phyloP scores from a whole-genome alignment of 106 monocot species.

The Acanthochlamys bracteata region DNA sequence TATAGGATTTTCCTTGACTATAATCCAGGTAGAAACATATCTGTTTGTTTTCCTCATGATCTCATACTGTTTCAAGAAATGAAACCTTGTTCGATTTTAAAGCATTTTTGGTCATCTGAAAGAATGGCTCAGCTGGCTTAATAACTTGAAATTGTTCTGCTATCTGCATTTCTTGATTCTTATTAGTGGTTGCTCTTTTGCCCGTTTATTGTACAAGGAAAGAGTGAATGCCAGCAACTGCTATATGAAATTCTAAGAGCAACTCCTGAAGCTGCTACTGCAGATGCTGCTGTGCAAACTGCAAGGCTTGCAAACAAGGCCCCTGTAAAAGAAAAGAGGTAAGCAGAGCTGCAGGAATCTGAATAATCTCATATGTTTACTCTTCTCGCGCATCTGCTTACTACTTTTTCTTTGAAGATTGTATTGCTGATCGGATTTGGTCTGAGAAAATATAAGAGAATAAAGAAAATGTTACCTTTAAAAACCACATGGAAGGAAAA shows the following conservation, averaged over 20 bases:
- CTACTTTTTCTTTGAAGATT: too few species aligned
- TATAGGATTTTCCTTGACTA: slow-evolving; percentile 77
- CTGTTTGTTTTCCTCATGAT: neutral
- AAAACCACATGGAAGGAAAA: too few species aligned
- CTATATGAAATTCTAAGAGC: slow-evolving; percentile 96
- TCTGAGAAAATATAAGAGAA: too few species aligned
- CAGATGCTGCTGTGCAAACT: slow-evolving; percentile 98
- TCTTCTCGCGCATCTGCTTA: too few species aligned
- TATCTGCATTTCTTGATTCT: neutral
- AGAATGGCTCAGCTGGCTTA: neutral
- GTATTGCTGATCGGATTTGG: too few species aligned
- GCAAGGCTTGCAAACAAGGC: slow-evolving; percentile 86
- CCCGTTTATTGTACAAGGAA: slow-evolving; percentile 16
- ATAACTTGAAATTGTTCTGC: neutral
- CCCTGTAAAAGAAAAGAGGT: slow-evolving; percentile 87
- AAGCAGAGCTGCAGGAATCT: neutral
- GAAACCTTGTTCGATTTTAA: too few species aligned
- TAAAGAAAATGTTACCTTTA: too few species aligned
- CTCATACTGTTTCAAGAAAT: too few species aligned
- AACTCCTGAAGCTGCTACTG: slow-evolving; percentile 99
- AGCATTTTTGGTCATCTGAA: too few species aligned
- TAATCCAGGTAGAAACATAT: slow-evolving; percentile 67
- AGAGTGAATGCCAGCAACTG: slow-evolving; percentile 99
- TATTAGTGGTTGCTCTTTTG: slow-evolving; percentile 1
- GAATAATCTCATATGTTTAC: too few species aligned